Evolutionary conservation across 1,284 basidiomycete genomes (phyloP).

Genomic region (Apiotrichum mycotoxinovorans): DNA sequence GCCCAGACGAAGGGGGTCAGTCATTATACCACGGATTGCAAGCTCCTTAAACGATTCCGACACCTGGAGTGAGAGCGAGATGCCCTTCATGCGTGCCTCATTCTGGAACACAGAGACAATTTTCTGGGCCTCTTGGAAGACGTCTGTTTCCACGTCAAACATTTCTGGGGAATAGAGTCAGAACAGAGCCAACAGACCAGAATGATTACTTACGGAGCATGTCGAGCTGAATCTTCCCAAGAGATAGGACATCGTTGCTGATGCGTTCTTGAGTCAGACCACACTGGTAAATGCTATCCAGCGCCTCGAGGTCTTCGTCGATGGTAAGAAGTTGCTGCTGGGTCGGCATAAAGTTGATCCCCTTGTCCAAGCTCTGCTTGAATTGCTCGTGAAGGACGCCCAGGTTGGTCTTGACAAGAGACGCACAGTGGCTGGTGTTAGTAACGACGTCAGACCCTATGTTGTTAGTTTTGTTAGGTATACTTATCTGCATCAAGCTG

Average conservation of each 20-base stretch:
- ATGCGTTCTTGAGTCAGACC: slow-evolving; percentile 51
- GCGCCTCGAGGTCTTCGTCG: slow-evolving; percentile 39
- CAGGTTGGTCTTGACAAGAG: slow-evolving; percentile 43
- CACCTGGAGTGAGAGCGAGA: slow-evolving; percentile 32
- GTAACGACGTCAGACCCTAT: background rate
- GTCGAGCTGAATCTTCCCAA: slow-evolving; percentile 50
- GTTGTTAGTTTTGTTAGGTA: too few relatives aligned
- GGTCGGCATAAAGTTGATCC: slow-evolving; percentile 3
- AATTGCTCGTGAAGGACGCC: slow-evolving; percentile 35
- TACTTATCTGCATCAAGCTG: slow-evolving; percentile 19
- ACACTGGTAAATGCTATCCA: slow-evolving; percentile 44
- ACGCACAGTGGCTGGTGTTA: slow-evolving; percentile 30
- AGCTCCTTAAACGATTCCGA: slow-evolving; percentile 22
- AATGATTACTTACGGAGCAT: slow-evolving; percentile 21
- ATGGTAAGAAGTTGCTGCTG: slow-evolving; percentile 30
- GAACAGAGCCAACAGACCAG: background rate
- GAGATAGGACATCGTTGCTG: slow-evolving; percentile 49
- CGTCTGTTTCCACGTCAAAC: slow-evolving; percentile 45
- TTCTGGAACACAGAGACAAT: slow-evolving; percentile 38
- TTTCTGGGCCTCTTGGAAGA: slow-evolving; percentile 44
- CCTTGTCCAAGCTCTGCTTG: slow-evolving; percentile 4
- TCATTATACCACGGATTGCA: slow-evolving; percentile 34
- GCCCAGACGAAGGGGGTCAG: slow-evolving; percentile 46
- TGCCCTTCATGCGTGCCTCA: slow-evolving; percentile 43
- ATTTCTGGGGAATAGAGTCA: slow-evolving; percentile 7